Base-by-base conservation (phyloP, 306 rosid species). In the Prunus salicina region DNA sequence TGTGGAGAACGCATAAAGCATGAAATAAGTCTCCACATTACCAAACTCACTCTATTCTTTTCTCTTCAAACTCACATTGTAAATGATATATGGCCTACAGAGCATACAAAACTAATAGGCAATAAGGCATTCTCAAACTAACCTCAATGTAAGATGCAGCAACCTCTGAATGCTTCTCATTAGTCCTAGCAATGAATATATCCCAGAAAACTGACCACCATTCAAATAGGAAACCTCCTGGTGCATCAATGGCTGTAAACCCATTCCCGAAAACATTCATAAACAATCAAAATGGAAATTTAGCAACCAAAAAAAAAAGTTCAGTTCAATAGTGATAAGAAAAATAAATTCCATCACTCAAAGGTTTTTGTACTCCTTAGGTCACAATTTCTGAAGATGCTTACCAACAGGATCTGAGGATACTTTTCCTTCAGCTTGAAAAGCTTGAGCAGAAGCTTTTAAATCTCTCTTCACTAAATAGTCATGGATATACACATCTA, bases 181-280 rank as follows among this genome's bases (percentile, higher is more conserved):
- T 92, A 64, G 99, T 96, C 85, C 99, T 87, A 56, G 99, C 99
- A 78, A 96, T 96, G 74, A 96, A 96, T 68, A 96, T 96, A 81
- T 96, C 99, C 99, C 99, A 95, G 91, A 95, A 95, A 84, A 95
- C 97, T 11, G 99, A 95, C 99, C 99, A 95, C 99, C 99, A 95
- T 80, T 96, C 99, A 10, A 96, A 96, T 69, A 96, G 88, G 84
- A 96, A 96, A 65, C 99, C 99, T 69, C 99, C 98, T 0, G 99
- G 99, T 8, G 99, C 99, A 88, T 96, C 99, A 82, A 96, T 96
- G 57, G 99, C 99, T 96, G 91, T 63, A 86, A 82, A 64, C 65
- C 75, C 87, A 86, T 27, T 55, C 73, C n/a, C 57, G 30, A 75
- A 73, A 75, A 45, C 20, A 27, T 22, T 73, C 16, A 22, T 69